Evolutionary conservation across 75 land plant genomes (phyloP), one percentile per base, ranked within the genome.

Genomic region (Picea glauca): DNA sequence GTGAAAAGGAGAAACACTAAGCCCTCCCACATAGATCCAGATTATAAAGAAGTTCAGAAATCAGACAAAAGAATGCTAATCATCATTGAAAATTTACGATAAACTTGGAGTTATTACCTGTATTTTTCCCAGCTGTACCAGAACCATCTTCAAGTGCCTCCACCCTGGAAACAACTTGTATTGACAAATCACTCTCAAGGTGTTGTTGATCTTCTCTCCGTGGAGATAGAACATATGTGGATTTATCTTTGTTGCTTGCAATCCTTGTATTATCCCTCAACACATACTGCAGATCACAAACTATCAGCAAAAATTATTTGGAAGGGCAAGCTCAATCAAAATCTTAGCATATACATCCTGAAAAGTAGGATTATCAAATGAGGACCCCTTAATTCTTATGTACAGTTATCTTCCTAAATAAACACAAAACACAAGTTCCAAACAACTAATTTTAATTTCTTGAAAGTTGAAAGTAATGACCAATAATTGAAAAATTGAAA

Each of bases 231-330:
- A 85, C 78, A 75, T 74, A 63, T 17, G 81, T 78, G 59, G 88
- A 67, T 73, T 81, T 91, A 5, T 91, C 93, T 79, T 91, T 91
- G 31, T 72, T 72, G 63, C 84, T 62, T 11, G 76, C 58, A 75
- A 18, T 79, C 58, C 83, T 90, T 38, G 70, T 31, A 81, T 70
- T 57, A 8, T 81, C 87, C 74, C 84, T 81, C 40, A 83, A 58
- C 26, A 91, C 88, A 85, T 91, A 91, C 90, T 88, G 88, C 64
- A 81, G 7, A 63, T 46, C 9, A 57, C 58, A 74, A 60, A 74
- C 26, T 13, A 21, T 23, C 58, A 74, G 58, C 15, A 74, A 18
- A 23, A 60, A 60, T 3, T 13, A 60, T 18, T 3, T 60, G n/a
- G n/a, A 60, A 13, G 3, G 62, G n/a, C n/a, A 60, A 60, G n/a